Evolutionary conservation across 2,329 filamentous ascomycete species (phyloP), one percentile per base, ranked within the genome.

Genomic region (Apiospora rasikravindrae): DNA sequence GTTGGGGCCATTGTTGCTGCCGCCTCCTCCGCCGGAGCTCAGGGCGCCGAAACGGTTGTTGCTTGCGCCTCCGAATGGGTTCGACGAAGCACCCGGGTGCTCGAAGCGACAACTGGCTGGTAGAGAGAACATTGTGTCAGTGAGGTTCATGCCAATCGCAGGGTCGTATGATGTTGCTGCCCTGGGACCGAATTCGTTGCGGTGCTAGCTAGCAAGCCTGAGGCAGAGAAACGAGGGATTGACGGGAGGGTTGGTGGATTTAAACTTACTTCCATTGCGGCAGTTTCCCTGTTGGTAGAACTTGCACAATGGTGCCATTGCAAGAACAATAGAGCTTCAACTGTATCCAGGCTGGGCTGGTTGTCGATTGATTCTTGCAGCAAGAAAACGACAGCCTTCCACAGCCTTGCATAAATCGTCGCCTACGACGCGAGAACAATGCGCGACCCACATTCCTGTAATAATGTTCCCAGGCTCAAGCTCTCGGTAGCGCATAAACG

Each of bases 241-340:
- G 40, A 5, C 13, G 40, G 67, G 16, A 44, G 26, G 22, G 64
- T 10, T n/a, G n/a, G 70, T 69, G 77, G 49, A 78, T 69, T 67
- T 57, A 19, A 22, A 73, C 85, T 75, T 84, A 91, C 91, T 85
- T 82, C 91, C 91, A 79, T 88, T 90, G 77, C 84, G 89, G 84
- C 92, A 94, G 74, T 85, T 86, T 61, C 91, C 91, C 79, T 91
- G 86, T 79, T 88, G 87, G 78, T 86, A 94, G 80, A 89, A 94
- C 74, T 82, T 87, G 84, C 92, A 94, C 71, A 92, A 78, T 42
- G 78, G 79, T 66, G 79, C 77, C 85, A 86, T 80, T 22, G 57
- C 57, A n/a, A 40, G 19, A n/a, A 64, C 57, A 40, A 40, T 64
- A 37, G 11, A 29, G 19, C 29, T 33, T n/a, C 19, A 7, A 64